Percentiles rank a stretch among this genome's conserved stretches.
Conservation (phyloP, 352 stramenopile genomes). For the Phytophthora lateralis region DNA sequence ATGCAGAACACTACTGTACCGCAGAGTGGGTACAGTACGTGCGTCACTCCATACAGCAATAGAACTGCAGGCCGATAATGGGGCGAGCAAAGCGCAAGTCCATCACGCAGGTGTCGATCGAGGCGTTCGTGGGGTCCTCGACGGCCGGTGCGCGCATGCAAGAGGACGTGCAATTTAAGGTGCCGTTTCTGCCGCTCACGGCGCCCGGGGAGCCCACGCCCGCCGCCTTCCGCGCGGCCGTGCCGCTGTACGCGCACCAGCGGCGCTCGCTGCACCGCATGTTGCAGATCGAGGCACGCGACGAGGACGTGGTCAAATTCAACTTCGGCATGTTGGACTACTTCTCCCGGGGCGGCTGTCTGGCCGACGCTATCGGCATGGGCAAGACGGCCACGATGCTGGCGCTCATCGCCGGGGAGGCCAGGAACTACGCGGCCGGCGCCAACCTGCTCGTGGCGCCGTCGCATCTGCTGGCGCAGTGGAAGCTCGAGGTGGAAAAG, state of each 20-base stretch:
- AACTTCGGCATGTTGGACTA: conserved; percentile 83
- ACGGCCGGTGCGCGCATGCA: conserved; percentile 32
- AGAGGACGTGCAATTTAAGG: conserved; percentile 80
- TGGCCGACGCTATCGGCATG: conserved; percentile 84
- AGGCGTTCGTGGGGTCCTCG: conserved; percentile 50
- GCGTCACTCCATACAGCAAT: neutral
- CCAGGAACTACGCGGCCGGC: conserved; percentile 47
- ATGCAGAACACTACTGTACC: no score
- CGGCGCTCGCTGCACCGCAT: conserved; percentile 85
- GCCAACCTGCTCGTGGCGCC: conserved; percentile 80
- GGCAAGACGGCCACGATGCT: conserved; percentile 88
- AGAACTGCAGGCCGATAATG: conserved; percentile 7
- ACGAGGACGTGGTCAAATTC: conserved; percentile 66
- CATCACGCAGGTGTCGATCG: conserved; percentile 58
- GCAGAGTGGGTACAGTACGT: no score
- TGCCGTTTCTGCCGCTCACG: conserved; percentile 82
- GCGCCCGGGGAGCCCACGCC: conserved; percentile 71
- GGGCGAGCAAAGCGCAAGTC: conserved; percentile 27
- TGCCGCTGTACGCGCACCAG: conserved; percentile 83
- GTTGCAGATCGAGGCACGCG: conserved; percentile 77
- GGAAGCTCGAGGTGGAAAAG: conserved; percentile 81
- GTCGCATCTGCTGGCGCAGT: conserved; percentile 82
- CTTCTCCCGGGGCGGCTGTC: conserved; percentile 68
- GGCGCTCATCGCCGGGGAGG: conserved; percentile 70
- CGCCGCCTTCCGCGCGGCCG: conserved; percentile 41